Conservation (phyloP, 345 rosid genomes). For the Melaleuca alternifolia region DNA sequence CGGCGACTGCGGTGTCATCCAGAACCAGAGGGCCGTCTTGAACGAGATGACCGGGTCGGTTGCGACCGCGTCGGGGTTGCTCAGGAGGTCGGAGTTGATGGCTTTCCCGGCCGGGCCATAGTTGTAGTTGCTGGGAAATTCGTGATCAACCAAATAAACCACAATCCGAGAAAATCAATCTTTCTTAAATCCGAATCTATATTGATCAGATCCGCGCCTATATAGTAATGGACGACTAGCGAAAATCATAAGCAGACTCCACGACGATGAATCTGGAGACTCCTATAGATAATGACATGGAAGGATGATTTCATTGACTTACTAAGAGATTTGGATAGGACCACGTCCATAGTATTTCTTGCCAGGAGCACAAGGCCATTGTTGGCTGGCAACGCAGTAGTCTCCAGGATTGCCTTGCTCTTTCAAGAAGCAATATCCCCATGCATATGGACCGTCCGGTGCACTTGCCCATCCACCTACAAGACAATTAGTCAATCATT, state of each 20-base stretch:
- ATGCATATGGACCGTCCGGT: constrained; percentile 10
- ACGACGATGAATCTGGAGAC: neutral
- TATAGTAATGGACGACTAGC: neutral
- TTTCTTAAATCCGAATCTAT: neutral
- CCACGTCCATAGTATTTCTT: constrained; percentile 8
- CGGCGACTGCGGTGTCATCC: constrained; percentile 7
- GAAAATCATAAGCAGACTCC: neutral
- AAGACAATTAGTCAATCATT: neutral
- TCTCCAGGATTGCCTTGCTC: constrained; percentile 6
- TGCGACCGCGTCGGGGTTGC: neutral
- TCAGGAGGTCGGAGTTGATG: neutral
- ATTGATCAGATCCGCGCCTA: neutral
- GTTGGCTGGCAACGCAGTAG: constrained; percentile 6
- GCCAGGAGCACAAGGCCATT: constrained; percentile 9
- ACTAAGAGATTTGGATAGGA: constrained; percentile 11
- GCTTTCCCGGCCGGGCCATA: constrained; percentile 7
- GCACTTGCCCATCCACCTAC: constrained; percentile 12
- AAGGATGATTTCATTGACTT: neutral
- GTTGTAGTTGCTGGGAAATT: constrained; percentile 9
- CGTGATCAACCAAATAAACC: neutral
- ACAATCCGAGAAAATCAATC: neutral
- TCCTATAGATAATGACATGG: neutral
- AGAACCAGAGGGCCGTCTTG: constrained; percentile 16
- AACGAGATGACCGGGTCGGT: constrained; percentile 3
- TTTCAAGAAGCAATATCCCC: constrained; percentile 10